Evolutionary conservation across 768 basidiomycete genomes (phyloP).

Genomic region (Phanerodontia chrysosporium): DNA sequence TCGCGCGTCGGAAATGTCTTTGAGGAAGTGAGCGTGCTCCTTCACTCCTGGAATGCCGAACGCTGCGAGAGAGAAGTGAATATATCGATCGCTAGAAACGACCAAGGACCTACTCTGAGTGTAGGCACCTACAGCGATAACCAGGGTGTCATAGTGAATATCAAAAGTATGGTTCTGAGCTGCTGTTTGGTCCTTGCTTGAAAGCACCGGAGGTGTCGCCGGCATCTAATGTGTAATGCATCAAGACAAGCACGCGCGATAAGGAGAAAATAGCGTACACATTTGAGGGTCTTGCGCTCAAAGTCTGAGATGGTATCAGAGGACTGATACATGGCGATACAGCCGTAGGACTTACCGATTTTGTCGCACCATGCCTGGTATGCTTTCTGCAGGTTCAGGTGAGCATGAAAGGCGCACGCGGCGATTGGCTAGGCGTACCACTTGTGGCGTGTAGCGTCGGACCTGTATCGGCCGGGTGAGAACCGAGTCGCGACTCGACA

Average conservation of each 20-base stretch:
- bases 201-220: conserved; percentile 45
- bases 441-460: conserved; percentile 23
- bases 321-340: not conserved
- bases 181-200: conserved; percentile 20
- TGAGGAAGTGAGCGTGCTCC: conserved; percentile 77
- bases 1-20: conserved; percentile 73
- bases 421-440: conserved; percentile 15
- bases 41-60: conserved; percentile 75
- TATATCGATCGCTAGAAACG: not conserved
- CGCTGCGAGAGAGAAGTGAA: conserved; percentile 43
- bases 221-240: conserved; percentile 43
- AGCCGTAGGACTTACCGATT: conserved; percentile 43
- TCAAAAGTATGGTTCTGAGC: conserved; percentile 40
- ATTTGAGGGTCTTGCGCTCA: conserved; percentile 51
- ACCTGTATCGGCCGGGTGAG: conserved; percentile 15
- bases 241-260: not conserved
- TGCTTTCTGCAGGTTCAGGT: conserved; percentile 36
- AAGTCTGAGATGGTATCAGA: conserved; percentile 44
- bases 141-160: conserved; percentile 72
- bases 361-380: conserved; percentile 77
- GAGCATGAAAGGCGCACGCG: not conserved
- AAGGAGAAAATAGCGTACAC: conserved; percentile 37
- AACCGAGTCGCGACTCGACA: not conserved
- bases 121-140: conserved; percentile 84
- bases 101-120: conserved; percentile 65